Evolutionary conservation across 352 stramenopile species (phyloP), one percentile per base, ranked within the genome.

Genomic region (Phytophthora pinifolia): DNA sequence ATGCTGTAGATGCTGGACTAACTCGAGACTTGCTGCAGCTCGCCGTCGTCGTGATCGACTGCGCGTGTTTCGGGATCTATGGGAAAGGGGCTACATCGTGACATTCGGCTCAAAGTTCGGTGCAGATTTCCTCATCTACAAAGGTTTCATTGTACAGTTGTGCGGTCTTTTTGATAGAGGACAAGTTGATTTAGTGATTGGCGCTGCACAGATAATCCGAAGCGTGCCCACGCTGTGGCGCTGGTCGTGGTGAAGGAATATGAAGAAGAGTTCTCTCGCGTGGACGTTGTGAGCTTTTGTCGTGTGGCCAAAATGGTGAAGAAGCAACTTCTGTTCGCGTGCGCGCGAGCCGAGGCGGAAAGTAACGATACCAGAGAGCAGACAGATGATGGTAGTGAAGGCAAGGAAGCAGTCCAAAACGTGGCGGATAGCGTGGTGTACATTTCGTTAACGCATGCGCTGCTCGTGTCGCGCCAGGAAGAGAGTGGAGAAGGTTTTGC

Each of bases 51-150:
- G 32, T 18, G 34, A 57, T 13, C 71, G 70, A 13, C 29, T 87
- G 18, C 68, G 54, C 20, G 72, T 92, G n/a, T 92, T 88, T 46
- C 47, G 20, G 0, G 77, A 94, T 38, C 54, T 92, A 4, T 94
- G 83, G 83, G 57, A 71, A 22, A 62, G 74, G 43, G 76, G 76
- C 9, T 87, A 86, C 38, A 65, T 78, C 38, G 77, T 94, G 31
- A 80, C 81, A 7, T 81, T 79, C 18, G 83, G 79, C 13, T 89
- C 81, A 33, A 94, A 94, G 61, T 94, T 94, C 48, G 80, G 79
- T n/a, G 79, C 78, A 4, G 81, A 94, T 38, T 90, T 86, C 44
- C 68, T 94, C 44, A 65, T 89, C 17, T 94, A 94, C 53, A 69
- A 82, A 66, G 76, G 81, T 91, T 27, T 27, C 22, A 27, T 27